phyloP scores from a whole-genome alignment of 2,329 filamentous ascomycete species.

The Colletotrichum sp. region DNA sequence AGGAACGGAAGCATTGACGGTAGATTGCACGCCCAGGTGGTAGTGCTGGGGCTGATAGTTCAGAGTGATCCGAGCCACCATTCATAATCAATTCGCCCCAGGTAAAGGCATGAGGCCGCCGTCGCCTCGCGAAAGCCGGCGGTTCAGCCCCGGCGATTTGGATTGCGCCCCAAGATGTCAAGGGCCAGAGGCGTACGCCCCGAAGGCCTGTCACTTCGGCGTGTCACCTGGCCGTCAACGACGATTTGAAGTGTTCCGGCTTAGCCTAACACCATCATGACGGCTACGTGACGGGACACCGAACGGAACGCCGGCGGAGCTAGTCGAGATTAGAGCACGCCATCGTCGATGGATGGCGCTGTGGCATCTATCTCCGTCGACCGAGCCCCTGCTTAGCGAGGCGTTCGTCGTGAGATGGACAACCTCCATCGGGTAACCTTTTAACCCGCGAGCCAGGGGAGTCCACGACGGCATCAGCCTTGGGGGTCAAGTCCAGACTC shows the following conservation, averaged over 20 bases:
- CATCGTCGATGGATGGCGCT: background rate
- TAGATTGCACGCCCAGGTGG: background rate
- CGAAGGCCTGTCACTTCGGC: background rate
- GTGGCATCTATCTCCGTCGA: background rate
- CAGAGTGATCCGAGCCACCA: background rate
- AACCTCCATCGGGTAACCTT: background rate
- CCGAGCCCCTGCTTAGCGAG: background rate
- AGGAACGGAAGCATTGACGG: conserved; percentile 3
- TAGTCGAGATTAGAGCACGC: background rate
- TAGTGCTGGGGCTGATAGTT: background rate
- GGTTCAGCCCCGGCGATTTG: background rate
- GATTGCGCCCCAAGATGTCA: background rate
- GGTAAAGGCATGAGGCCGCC: conserved; percentile 1
- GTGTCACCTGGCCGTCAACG: background rate
- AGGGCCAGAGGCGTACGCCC: background rate
- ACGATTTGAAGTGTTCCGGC: background rate
- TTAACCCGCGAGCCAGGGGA: background rate
- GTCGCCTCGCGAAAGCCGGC: background rate
- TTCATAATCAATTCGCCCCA: background rate
- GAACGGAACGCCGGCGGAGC: background rate
- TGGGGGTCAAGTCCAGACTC: background rate
- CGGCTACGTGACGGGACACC: background rate
- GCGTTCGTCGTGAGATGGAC: conserved; percentile 11
- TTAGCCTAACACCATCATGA: background rate
- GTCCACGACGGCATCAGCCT: background rate